These are phyloP conservation scores for Williopsis jadinii DNA, from an alignment of 1,139 yeast species.

Conservation along the genomic window DNA sequence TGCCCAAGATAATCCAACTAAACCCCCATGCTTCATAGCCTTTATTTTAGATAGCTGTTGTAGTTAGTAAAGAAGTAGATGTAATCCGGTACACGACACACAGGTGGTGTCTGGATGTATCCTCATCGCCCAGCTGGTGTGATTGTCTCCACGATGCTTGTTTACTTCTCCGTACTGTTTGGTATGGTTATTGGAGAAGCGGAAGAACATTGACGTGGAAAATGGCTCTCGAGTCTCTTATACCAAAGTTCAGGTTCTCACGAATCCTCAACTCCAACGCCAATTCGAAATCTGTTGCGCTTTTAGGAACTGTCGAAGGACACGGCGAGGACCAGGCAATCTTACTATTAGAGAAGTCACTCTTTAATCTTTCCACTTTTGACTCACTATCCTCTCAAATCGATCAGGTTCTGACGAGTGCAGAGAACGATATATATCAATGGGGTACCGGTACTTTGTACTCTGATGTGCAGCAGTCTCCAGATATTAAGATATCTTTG, in stretches of 20 bases:
- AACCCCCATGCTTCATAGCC: no score
- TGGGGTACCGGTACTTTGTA: slow-evolving; percentile 62
- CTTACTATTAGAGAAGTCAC: slow-evolving; percentile 66
- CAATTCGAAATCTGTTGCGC: slow-evolving; percentile 52
- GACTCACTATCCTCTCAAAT: slow-evolving; percentile 24
- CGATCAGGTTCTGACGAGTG: slow-evolving; percentile 37
- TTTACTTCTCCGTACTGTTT: no score
- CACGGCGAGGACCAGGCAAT: slow-evolving; percentile 45
- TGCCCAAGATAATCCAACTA: no score
- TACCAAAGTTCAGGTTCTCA: slow-evolving; percentile 32
- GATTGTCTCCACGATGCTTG: no score
- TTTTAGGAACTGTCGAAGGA: slow-evolving; percentile 58
- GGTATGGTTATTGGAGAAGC: no score
- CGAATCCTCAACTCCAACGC: slow-evolving; percentile 49
- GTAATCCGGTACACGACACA: no score
- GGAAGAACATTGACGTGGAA: no score
- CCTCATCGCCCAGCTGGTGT: no score
- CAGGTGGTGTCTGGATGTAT: no score
- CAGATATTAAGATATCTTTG: slow-evolving; percentile 67
- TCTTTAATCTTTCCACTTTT: slow-evolving; percentile 32
- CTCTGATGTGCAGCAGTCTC: slow-evolving; percentile 40
- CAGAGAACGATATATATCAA: slow-evolving; percentile 72
- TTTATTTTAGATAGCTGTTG: no score
- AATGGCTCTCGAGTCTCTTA: slow-evolving; percentile 13
- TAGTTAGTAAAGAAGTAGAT: no score